Conservation (phyloP, 2,329 filamentous ascomycete genomes). For the Neopestalotiopsis rosae region DNA sequence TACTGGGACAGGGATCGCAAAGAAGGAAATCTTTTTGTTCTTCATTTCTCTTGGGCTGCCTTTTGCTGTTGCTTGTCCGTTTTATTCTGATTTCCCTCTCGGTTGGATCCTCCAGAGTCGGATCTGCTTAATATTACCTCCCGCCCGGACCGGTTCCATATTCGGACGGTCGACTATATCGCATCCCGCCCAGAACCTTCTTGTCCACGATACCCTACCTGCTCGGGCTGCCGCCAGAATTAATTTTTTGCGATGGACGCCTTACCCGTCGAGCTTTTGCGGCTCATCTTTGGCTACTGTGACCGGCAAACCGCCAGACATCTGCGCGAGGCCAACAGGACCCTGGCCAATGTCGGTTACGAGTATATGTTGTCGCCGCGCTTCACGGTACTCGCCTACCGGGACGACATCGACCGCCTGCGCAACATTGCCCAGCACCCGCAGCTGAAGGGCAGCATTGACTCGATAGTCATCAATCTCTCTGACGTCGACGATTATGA, state of each 20-base stretch:
- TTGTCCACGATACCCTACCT: not conserved
- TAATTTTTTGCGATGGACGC: conserved; percentile 33
- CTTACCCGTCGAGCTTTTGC: conserved; percentile 46
- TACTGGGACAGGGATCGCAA: not conserved
- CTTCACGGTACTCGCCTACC: conserved; percentile 50
- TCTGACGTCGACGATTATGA: conserved; percentile 47
- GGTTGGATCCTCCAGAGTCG: not conserved
- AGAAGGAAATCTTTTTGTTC: not conserved
- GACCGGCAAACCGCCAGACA: conserved; percentile 42
- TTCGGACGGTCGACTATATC: not conserved
- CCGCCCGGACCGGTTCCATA: conserved; percentile 9
- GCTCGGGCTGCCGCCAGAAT: not conserved
- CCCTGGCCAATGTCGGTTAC: conserved; percentile 47
- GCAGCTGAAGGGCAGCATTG: conserved; percentile 46
- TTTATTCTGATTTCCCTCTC: not conserved
- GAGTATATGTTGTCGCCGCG: conserved; percentile 46
- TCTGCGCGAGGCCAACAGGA: conserved; percentile 45
- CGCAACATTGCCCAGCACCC: conserved; percentile 49
- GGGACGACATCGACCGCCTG: conserved; percentile 50
- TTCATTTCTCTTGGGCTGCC: not conserved
- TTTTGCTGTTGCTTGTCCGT: not conserved
- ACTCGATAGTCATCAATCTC: conserved; percentile 51
- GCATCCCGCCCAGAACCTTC: not conserved
- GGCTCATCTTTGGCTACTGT: conserved; percentile 49
- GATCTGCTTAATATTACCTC: conserved; percentile 4